Base-by-base conservation (phyloP, 2,329 filamentous ascomycete species). In the Zymoseptoria tritici region DNA sequence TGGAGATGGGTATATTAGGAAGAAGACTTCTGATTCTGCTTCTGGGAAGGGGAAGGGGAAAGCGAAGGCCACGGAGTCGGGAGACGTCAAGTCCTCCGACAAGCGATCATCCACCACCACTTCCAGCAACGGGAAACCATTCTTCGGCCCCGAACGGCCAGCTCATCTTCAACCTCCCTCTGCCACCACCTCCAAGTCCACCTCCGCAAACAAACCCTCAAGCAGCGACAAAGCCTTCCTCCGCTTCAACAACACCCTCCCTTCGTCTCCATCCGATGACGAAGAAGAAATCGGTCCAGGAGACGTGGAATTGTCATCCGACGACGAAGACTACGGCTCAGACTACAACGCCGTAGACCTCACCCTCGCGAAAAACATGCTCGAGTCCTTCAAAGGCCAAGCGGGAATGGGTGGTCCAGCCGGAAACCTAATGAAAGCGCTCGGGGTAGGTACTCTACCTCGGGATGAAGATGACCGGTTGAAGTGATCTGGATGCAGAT, bases 341-440 rank as follows among this genome's bases (percentile, higher is more conserved):
- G 65, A 83, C 0, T 85, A 88, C 57, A 82, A 94, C 4, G 81
- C 91, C 63, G 84, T 94, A 26, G 90, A 97, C 71, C 89, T 91
- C 66, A 93, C 94, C 62, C 79, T 99, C 22, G 91, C 90, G 19
- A 91, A 89, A 73, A 97, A 97, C 69, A 79, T 99, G 57, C 79
- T 99, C 1, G 91, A 97, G 73, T 93, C 90, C 68, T 92, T 99
- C 75, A 95, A 96, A 71, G 87, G 89, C 16, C 93, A 97, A 73
- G 90, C 81, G 19, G 94, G 94, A 11, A 84, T 88, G 79, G 81
- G 90, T 31, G 94, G 94, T 0, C 94, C 94, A 0, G 89, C 89
- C 2, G 86, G 92, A 0, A 97, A 97, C 71, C 78, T 99, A 61
- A 81, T 99, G 69, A 87, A 86, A 6, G 83, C 95, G 76, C 88